phyloP scores from a whole-genome alignment of 176 grass and related monocot genomes.

The Triticum dicoccoides region DNA sequence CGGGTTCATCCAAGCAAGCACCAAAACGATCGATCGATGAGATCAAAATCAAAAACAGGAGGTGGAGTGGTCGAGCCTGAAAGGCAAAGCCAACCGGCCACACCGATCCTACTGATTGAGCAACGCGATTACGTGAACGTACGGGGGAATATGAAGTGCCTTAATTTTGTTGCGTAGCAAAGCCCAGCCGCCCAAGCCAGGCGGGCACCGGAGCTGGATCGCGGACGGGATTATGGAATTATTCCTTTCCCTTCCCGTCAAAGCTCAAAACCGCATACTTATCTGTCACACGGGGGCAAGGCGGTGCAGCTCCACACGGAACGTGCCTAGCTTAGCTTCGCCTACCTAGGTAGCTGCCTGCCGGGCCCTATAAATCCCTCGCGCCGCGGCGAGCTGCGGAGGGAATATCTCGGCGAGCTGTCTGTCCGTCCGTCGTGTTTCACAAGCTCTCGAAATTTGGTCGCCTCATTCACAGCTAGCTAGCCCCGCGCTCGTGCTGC shows the following conservation, averaged over 20 bases:
- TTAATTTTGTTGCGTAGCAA: neutral
- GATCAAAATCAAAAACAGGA: neutral
- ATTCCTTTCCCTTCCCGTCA: conserved; percentile 41
- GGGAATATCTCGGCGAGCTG: neutral
- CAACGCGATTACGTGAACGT: neutral
- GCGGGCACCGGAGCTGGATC: neutral
- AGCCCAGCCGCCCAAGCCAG: neutral
- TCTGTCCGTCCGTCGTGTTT: neutral
- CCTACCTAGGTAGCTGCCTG: conserved; percentile 13
- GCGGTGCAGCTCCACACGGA: conserved; percentile 35
- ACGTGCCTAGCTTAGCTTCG: conserved; percentile 10
- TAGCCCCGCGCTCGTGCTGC: too few relatives aligned
- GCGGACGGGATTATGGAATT: neutral
- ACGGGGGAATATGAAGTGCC: neutral
- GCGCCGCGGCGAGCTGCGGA: neutral
- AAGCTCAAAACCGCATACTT: conserved; percentile 29
- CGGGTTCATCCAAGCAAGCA: neutral
- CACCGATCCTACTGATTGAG: neutral
- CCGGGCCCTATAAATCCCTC: conserved; percentile 17
- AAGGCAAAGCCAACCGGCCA: neutral
- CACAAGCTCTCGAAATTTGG: neutral
- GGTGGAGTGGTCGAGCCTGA: neutral
- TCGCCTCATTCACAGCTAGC: neutral
- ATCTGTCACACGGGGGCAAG: neutral
- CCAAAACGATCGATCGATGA: neutral